Percentiles rank a stretch among this genome's conserved stretches.
phyloP scores from a whole-genome alignment of 768 basidiomycete genomes.

The Termitomyces sp. region DNA sequence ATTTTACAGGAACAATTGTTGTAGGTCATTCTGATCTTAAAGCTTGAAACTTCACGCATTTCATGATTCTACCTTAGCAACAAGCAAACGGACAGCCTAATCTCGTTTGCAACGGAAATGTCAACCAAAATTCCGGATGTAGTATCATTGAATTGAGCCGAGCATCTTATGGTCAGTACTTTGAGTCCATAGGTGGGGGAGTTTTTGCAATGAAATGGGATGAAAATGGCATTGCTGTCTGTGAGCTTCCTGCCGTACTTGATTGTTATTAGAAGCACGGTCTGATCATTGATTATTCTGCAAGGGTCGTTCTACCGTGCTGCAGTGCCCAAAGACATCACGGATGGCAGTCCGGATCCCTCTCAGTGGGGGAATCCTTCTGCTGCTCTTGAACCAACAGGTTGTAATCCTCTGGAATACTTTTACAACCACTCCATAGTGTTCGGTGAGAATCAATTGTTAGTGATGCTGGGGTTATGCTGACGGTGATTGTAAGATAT shows the following conservation, averaged over 20 bases:
- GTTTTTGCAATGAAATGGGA: constrained; percentile 93
- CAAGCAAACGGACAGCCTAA: constrained; percentile 47
- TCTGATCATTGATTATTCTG: constrained; percentile 6
- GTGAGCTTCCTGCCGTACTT: constrained; percentile 38
- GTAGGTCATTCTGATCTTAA: constrained; percentile 32
- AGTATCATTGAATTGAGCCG: constrained; percentile 76
- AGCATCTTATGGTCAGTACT: constrained; percentile 80
- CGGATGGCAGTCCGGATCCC: constrained; percentile 58
- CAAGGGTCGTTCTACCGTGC: constrained; percentile 82
- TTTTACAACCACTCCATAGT: constrained; percentile 73
- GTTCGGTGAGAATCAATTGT: constrained; percentile 36
- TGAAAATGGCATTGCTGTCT: constrained; percentile 67
- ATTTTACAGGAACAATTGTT: constrained; percentile 62
- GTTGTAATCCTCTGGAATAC: constrained; percentile 54
- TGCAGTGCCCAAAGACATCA: constrained; percentile 67
- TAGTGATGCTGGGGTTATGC: constrained; percentile 8
- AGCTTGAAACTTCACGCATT: background rate
- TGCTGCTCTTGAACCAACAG: constrained; percentile 49
- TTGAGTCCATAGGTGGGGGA: constrained; percentile 78
- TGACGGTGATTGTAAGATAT: constrained; percentile 47
- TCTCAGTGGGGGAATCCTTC: constrained; percentile 66
- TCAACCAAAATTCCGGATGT: constrained; percentile 68
- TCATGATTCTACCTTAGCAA: constrained; percentile 20
- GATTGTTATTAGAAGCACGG: background rate
- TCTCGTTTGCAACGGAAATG: constrained; percentile 49